Conservation (phyloP, 306 rosid genomes). For the Dryas drummondii region DNA sequence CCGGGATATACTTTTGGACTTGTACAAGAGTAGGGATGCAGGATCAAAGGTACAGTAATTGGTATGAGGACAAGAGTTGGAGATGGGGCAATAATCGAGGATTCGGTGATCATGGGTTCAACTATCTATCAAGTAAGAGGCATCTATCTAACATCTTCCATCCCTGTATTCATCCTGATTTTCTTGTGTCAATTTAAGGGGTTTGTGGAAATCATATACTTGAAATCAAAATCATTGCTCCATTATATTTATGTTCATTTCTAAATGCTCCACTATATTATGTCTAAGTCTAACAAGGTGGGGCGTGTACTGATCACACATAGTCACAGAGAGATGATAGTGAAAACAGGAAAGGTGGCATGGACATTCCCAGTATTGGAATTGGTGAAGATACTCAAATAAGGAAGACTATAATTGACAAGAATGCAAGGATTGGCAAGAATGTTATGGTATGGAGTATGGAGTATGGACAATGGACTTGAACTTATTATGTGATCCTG, state of each 20-base stretch:
- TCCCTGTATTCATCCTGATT: background rate
- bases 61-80: constrained; percentile 34
- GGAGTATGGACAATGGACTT: too few species aligned
- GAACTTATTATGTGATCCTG: too few species aligned
- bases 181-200: background rate
- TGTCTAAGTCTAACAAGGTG: too few species aligned
- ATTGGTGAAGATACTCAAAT: constrained; percentile 36
- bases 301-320: too few species aligned
- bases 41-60: constrained; percentile 34
- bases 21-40: constrained; percentile 39
- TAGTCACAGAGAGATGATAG: constrained; percentile 13
- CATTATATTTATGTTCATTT: background rate
- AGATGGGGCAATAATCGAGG: constrained; percentile 36
- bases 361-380: constrained; percentile 29
- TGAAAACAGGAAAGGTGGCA: constrained; percentile 2
- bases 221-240: background rate
- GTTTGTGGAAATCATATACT: background rate
- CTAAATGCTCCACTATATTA: background rate
- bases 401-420: constrained; percentile 38
- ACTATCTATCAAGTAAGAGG: constrained; percentile 32
- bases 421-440: constrained; percentile 46
- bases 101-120: constrained; percentile 42
- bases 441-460: constrained; percentile 33
- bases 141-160: background rate
- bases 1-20: background rate